A percentile compares a stretch with the other conserved stretches of the same genome.
phyloP scores from a whole-genome alignment of 331 rosid genomes.

The Stylosanthes scabra region DNA sequence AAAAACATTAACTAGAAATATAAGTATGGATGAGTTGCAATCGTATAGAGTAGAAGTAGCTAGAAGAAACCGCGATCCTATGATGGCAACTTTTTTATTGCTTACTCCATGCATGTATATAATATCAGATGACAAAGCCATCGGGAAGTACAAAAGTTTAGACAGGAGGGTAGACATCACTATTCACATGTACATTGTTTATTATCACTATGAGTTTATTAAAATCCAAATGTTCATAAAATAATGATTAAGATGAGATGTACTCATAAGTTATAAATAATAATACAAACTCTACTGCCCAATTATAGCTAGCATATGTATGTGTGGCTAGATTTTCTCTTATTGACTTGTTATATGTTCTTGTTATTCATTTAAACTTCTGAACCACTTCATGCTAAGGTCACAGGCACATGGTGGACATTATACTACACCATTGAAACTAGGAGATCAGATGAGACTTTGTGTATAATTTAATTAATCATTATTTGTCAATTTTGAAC shows the following conservation, averaged over 20 bases:
- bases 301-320: neutral
- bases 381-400: neutral
- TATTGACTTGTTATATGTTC: neutral
- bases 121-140: neutral
- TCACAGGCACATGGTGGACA: slow-evolving; percentile 28
- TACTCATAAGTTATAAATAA: neutral
- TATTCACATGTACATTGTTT: too few species aligned
- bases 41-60: neutral
- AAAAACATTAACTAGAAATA: too few species aligned
- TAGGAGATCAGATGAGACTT: neutral
- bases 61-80: slow-evolving; percentile 12
- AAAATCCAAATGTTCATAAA: neutral
- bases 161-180: too few species aligned
- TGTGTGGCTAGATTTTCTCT: neutral
- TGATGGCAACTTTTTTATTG: neutral
- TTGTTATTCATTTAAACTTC: too few species aligned
- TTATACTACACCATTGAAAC: slow-evolving; percentile 9
- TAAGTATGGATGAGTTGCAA: too few species aligned
- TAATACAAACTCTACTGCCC: neutral
- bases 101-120: neutral
- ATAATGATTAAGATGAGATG: neutral
- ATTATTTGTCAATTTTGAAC: slow-evolving; percentile 32
- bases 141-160: neutral
- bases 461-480: slow-evolving; percentile 33
- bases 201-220: too few species aligned